Evolutionary conservation across 768 basidiomycete species (phyloP).

Genomic region (Hydnomerulius pinastri): DNA sequence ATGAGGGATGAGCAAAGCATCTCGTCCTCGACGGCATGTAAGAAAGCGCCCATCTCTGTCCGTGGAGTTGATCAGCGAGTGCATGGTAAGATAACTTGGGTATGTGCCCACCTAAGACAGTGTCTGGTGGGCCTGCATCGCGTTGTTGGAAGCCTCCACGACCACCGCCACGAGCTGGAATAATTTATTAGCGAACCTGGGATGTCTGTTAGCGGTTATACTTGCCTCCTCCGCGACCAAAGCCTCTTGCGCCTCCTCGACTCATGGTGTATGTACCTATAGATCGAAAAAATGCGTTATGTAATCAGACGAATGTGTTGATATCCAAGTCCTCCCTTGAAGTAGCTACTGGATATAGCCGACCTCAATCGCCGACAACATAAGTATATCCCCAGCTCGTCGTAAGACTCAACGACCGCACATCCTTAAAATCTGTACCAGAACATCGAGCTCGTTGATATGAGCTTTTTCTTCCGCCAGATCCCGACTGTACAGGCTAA

Average conservation of each 20-base stretch:
- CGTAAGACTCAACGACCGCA: no score
- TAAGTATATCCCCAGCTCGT: no score
- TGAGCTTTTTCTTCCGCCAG: conserved; percentile 41
- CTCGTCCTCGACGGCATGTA: conserved; percentile 96
- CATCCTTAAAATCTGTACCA: no score
- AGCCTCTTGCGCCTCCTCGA: conserved; percentile 56
- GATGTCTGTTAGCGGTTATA: background rate
- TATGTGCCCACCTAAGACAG: conserved; percentile 62
- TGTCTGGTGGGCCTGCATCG: conserved; percentile 78
- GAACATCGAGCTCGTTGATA: conserved; percentile 10
- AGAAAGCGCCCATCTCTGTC: conserved; percentile 89
- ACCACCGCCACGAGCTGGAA: conserved; percentile 58
- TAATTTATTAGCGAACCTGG: conserved; percentile 4
- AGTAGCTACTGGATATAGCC: no score
- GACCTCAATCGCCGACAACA: no score
- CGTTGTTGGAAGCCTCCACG: conserved; percentile 72
- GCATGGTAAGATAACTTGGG: background rate
- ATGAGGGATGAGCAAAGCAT: conserved; percentile 92
- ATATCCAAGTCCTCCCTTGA: no score
- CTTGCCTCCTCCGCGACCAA: conserved; percentile 55
- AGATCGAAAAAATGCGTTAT: conserved; percentile 14
- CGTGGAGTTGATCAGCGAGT: conserved; percentile 11
- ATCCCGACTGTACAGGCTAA: conserved; percentile 22
- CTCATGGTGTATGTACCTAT: conserved; percentile 38
- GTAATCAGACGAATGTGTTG: conserved; percentile 20